Base-by-base conservation (phyloP, 768 basidiomycete species). In the Pleurotus cornucopiae region DNA sequence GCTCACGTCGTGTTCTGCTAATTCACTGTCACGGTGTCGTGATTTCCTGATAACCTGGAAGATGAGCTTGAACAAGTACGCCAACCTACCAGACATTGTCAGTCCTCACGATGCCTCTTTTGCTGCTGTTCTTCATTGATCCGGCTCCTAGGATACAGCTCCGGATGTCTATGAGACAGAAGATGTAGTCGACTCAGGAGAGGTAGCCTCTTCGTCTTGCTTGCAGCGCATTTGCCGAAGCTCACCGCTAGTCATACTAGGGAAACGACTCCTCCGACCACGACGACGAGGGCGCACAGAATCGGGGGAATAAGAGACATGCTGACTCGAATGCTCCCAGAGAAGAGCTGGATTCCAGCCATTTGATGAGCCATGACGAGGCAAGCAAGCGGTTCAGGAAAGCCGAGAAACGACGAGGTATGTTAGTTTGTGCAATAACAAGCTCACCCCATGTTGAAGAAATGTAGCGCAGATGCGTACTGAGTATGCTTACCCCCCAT, bases 91-190 rank as follows among this genome's bases (percentile, higher is more conserved):
- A n/a, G 93, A 96, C 67, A 95, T 96, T 56, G 94, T 94, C 63
- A 55, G 88, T 78, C 26, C 20, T 43, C 45, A 49, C 30, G 18
- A n/a, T 34, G 51, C 45, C 34, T 40, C 46, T 26, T 21, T 46
- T 57, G 38, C 38, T 54, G 57, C 57, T 63, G 54, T 37, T 43
- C 6, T 25, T 38, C n/a, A 53, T 2, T 20, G 47, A 4, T 48
- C 20, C 20, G 25, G 47, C 55, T 7, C 54, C 30, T 64, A 96
- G 93, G 93, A 94, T 71, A 91, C 89, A 11, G 92, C 91, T 1
- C 92, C 83, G 40, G 94, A 96, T 68, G 83, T 96, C 44, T 96
- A 96, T 66, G 94, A 96, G 67, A 96, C 94, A 0, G 88, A 91
- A 46, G 94, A 96, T 61, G 76, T 82, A 13, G 79, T 85, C 64